These are phyloP conservation scores for Globisporangium spinosum DNA, from an alignment of 352 stramenopile genomes.

Conservation along the genomic window DNA sequence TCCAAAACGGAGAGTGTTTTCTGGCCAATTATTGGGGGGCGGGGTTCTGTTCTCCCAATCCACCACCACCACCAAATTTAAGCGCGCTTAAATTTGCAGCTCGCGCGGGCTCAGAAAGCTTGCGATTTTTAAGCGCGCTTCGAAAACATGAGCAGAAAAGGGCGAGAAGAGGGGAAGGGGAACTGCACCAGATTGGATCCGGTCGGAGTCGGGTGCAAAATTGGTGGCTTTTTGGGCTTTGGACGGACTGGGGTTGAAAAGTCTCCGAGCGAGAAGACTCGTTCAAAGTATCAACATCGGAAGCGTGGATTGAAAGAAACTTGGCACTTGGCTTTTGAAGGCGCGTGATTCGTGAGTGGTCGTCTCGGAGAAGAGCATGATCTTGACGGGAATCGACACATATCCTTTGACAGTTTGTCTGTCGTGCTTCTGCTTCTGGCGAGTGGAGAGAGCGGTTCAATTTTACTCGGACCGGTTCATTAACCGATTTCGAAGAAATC, in stretches of 20 bases:
- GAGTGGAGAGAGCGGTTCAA: neutral
- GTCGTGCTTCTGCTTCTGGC: too few species aligned
- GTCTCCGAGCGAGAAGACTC: too few species aligned
- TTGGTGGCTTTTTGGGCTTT: too few species aligned
- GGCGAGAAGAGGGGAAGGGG: neutral
- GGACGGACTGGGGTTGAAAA: too few species aligned
- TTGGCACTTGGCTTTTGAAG: too few species aligned
- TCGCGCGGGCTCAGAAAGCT: neutral
- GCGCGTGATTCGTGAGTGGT: too few species aligned
- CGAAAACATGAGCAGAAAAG: conserved; percentile 6
- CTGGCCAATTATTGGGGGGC: conserved; percentile 25
- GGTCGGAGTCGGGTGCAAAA: too few species aligned
- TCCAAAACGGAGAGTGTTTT: conserved; percentile 40
- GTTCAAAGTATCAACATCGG: too few species aligned
- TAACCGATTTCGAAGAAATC: neutral
- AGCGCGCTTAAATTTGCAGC: conserved; percentile 3
- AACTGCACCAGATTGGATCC: too few species aligned
- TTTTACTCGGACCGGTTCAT: neutral
- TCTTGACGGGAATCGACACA: too few species aligned
- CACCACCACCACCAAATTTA: conserved; percentile 17
- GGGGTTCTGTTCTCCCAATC: neutral
- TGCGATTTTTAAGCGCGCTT: conserved; percentile 20
- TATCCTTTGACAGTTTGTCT: neutral
- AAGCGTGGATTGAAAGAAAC: too few species aligned
- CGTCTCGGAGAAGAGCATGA: too few species aligned